Percentiles rank a stretch among this genome's conserved stretches.
phyloP scores from a whole-genome alignment of 257 asterid genomes.

The Lavandula angustifolia region DNA sequence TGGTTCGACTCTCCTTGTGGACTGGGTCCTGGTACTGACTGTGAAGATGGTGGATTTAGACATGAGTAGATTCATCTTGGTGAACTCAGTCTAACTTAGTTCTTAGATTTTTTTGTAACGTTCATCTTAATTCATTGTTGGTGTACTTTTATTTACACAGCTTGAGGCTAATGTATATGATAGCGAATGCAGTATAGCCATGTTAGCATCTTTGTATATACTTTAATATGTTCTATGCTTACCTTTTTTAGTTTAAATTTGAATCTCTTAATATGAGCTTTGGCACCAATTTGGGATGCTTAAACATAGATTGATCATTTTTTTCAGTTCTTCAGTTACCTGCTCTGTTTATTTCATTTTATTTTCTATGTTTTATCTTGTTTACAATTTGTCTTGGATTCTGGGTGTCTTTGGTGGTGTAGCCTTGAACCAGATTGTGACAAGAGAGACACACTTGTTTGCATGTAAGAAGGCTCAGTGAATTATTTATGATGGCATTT shows the following conservation, averaged over 20 bases:
- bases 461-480: slow-evolving; percentile 2
- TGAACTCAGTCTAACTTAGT: slow-evolving; percentile 61
- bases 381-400: neutral
- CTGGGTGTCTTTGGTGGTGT: slow-evolving; percentile 8
- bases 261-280: slow-evolving; percentile 26
- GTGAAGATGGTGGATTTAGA: slow-evolving; percentile 75
- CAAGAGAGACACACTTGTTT: slow-evolving; percentile 20
- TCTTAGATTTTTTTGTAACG: slow-evolving; percentile 36
- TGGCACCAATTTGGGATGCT: slow-evolving; percentile 12
- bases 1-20: slow-evolving; percentile 96
- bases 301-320: neutral
- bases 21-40: slow-evolving; percentile 71
- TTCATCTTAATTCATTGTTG: slow-evolving; percentile 38
- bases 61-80: slow-evolving; percentile 65
- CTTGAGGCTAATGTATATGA: slow-evolving; percentile 16
- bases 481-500: neutral
- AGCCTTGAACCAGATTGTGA: neutral
- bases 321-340: neutral
- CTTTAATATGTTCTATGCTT: slow-evolving; percentile 31
- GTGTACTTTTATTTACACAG: slow-evolving; percentile 39
- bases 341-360: neutral
- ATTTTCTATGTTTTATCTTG: neutral
- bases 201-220: slow-evolving; percentile 44
- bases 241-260: slow-evolving; percentile 14
- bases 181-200: slow-evolving; percentile 32